phyloP scores from a whole-genome alignment of 805 yeast species.

The Lipomyces mesembrius region DNA sequence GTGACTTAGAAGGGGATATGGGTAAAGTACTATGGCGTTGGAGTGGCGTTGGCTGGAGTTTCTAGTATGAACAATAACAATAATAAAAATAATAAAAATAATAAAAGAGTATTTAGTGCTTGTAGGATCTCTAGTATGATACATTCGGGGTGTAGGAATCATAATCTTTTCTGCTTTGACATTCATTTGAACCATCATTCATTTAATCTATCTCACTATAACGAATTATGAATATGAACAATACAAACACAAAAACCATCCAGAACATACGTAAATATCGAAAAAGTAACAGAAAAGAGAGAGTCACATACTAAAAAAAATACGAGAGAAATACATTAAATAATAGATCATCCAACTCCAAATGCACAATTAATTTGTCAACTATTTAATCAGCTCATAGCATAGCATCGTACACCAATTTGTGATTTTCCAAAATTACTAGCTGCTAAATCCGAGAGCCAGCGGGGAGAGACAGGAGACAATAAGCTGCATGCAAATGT shows the following conservation, averaged over 20 bases:
- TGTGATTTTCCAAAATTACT: neutral
- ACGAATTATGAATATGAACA: too few relatives aligned
- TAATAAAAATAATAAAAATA: too few relatives aligned
- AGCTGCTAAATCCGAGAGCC: neutral
- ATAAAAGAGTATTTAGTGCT: too few relatives aligned
- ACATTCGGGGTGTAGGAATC: too few relatives aligned
- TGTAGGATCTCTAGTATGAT: too few relatives aligned
- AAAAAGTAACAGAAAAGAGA: neutral
- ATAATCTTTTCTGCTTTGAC: too few relatives aligned
- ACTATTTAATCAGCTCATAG: neutral
- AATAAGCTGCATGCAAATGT: neutral
- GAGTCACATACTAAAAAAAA: neutral
- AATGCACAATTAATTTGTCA: neutral
- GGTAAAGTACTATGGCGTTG: neutral
- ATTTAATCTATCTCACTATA: too few relatives aligned
- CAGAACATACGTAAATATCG: neutral
- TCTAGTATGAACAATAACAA: too few relatives aligned
- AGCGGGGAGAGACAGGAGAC: neutral
- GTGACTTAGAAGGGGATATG: neutral
- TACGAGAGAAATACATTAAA: neutral
- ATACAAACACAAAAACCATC: too few relatives aligned
- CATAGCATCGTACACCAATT: constrained; percentile 1
- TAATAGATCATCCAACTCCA: neutral
- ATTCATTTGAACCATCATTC: too few relatives aligned
- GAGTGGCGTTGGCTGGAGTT: neutral